These are phyloP conservation scores for Alliaria petiolata DNA, from an alignment of 345 rosid genomes.

Conservation along the genomic window DNA sequence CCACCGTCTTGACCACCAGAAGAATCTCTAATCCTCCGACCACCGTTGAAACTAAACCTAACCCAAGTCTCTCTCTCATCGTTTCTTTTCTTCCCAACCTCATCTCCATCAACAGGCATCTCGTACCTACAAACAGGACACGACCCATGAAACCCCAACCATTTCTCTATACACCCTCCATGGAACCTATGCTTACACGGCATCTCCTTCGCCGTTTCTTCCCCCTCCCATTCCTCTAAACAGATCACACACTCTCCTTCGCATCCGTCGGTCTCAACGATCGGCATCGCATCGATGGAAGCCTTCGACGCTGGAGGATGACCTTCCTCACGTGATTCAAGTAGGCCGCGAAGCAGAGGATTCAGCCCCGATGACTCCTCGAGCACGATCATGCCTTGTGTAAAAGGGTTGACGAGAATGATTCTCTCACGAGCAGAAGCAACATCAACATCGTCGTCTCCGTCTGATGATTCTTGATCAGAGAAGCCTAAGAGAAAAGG, in stretches of 20 bases:
- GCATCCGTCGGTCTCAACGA: slow-evolving; percentile 33
- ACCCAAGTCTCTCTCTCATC: slow-evolving; percentile 48
- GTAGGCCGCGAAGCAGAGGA: slow-evolving; percentile 38
- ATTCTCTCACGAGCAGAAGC: slow-evolving; percentile 44
- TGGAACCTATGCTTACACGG: slow-evolving; percentile 82
- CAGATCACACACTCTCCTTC: slow-evolving; percentile 60
- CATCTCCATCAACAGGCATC: slow-evolving; percentile 67
- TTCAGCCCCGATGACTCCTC: slow-evolving; percentile 44
- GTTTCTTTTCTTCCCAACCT: slow-evolving; percentile 23
- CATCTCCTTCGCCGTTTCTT: slow-evolving; percentile 61
- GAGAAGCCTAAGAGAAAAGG: slow-evolving; percentile 52
- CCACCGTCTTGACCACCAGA: slow-evolving; percentile 6
- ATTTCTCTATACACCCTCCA: slow-evolving; percentile 61
- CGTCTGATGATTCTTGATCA: slow-evolving; percentile 26
- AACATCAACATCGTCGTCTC: background rate
- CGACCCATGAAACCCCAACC: slow-evolving; percentile 72
- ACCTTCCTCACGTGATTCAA: slow-evolving; percentile 36
- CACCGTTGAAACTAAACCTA: slow-evolving; percentile 46
- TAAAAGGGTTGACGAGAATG: slow-evolving; percentile 60
- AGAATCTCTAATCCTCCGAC: slow-evolving; percentile 30
- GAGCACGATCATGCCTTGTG: slow-evolving; percentile 62
- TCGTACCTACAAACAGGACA: slow-evolving; percentile 84
- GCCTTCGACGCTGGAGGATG: slow-evolving; percentile 78
- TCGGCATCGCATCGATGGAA: slow-evolving; percentile 60
- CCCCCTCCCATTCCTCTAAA: slow-evolving; percentile 53